Base-by-base conservation (phyloP, 2,329 filamentous ascomycete species). In the Colletotrichum chrysophilum region DNA sequence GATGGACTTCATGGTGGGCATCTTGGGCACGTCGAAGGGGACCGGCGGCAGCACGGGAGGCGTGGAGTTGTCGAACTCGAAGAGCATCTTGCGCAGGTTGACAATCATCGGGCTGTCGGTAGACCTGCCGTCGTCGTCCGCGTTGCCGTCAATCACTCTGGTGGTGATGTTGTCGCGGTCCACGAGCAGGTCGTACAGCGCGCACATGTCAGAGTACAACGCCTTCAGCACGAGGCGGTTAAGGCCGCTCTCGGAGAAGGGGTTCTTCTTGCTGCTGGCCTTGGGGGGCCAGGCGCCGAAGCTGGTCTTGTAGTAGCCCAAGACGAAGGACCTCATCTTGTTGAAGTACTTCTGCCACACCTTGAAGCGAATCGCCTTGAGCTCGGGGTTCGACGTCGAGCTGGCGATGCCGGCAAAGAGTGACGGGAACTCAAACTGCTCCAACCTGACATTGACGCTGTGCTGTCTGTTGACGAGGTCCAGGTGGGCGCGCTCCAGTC, bases 41-140 rank as follows among this genome's bases (percentile, higher is more conserved):
- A 98, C 92, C 0, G 96, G 95, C 1, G 97, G 97, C 75, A 96
- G 91, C 1, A 98, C 96, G 0, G 97, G 97, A 2, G 96, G 95
- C 16, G 93, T 95, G 10, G 94, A 96, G 75, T 94, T 92, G 82
- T 99, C 97, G 81, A 96, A 98, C 84, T 98, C 96, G 78, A 91
- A 93, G 77, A 98, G 89, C 14, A 98, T 91, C 77, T 93, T 93
- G 70, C 96, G 92, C 61, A 98, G 87, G 3, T 94, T 95, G 52
- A 93, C 90, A 30, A 92, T 88, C 13, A 91, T 89, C 28, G 93
- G 90, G 76, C 94, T 91, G 26, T 89, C 87, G 62, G 87, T 85
- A 14, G 87, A 84, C 43, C 64, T 75, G 36, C 26, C 83, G 13
- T 87, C 86, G 10, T 86, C 85, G 18, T 90, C 86, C 24, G 90